These are phyloP conservation scores for Kernera saxatilis DNA, from an alignment of 345 rosid species.

Conservation along the genomic window DNA sequence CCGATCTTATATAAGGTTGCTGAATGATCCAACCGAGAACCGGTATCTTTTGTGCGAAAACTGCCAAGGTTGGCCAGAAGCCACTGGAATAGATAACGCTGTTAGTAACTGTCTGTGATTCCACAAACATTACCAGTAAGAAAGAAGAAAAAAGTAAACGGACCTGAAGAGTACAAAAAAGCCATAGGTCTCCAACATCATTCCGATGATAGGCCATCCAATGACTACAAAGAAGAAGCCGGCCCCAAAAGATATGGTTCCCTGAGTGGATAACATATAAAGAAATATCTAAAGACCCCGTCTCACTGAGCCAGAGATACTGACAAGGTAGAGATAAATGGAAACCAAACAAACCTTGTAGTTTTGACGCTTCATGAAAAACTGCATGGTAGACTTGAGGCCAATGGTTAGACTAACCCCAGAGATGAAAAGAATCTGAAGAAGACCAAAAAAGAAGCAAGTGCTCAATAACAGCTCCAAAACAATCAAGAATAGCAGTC, in stretches of 20 bases:
- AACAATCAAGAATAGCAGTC: not conserved
- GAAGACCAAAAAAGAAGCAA: not conserved
- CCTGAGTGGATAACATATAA: slow-evolving; percentile 38
- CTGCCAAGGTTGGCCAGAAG: slow-evolving; percentile 97
- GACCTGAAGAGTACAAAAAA: slow-evolving; percentile 92
- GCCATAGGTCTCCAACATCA: slow-evolving; percentile 88
- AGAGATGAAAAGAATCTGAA: slow-evolving; percentile 83
- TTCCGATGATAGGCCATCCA: slow-evolving; percentile 96
- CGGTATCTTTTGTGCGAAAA: slow-evolving; percentile 87
- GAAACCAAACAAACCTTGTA: slow-evolving; percentile 55
- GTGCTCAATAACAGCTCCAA: not conserved
- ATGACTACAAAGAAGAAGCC: slow-evolving; percentile 91
- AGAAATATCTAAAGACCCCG: not conserved
- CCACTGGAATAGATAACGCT: slow-evolving; percentile 49
- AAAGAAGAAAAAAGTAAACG: not conserved
- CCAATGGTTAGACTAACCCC: slow-evolving; percentile 97
- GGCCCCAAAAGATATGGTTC: slow-evolving; percentile 85
- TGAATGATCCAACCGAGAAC: slow-evolving; percentile 89
- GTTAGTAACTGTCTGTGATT: not conserved
- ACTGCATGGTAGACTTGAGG: slow-evolving; percentile 88
- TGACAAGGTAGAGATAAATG: not conserved
- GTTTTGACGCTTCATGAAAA: slow-evolving; percentile 90
- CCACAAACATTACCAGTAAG: not conserved
- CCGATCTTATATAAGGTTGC: slow-evolving; percentile 84
- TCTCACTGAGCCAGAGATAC: not conserved